Base-by-base conservation (phyloP, 2,329 filamentous ascomycete genomes). In the Monosporascus sp. region DNA sequence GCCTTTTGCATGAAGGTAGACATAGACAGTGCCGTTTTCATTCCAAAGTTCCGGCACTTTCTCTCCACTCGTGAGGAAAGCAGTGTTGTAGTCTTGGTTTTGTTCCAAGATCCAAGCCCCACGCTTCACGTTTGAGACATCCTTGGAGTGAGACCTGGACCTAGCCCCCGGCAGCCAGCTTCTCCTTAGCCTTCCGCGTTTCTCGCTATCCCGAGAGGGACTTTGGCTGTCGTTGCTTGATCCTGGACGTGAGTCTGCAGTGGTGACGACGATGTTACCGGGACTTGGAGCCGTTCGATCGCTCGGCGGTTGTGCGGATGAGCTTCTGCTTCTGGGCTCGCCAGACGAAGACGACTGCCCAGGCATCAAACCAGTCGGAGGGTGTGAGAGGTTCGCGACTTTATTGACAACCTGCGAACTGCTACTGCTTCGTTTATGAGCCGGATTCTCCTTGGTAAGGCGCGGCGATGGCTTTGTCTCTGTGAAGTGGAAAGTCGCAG, bases 1-100 rank as follows among this genome's bases (percentile, higher is more conserved):
- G 5, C 71, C 70, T 52, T 73, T 76, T 1, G 83, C 75, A 52
- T 79, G 79, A 4, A 88, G 69, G 60, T 83, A 83, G 20, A 88
- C 76, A 49, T 76, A 72, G 24, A 85, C 76, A 56, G 78, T 78
- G 40, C 81, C 83, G 50, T 67, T 71, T 52, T 86, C 82, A 58
- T 84, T 81, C 85, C 85, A 87, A 20, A 88, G 68, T 65, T 87
- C 85, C 2, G 84, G 82, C 4, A 87, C 80, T 72, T 80, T 83
- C 60, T 86, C 81, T 20, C 76, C 79, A 44, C 77, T 78, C 22
- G 73, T 64, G 51, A 86, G 67, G 34, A 76, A 75, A 7, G 72
- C 64, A 0, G 77, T 71, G 62, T 81, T 84, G 64, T 86, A 86
- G 50, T 86, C 82, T 14, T 72, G 73, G 44, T 70, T 71, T 49